phyloP scores from a whole-genome alignment of 1,139 yeast genomes.

The Lodderomyces pseudojiufengensis region DNA sequence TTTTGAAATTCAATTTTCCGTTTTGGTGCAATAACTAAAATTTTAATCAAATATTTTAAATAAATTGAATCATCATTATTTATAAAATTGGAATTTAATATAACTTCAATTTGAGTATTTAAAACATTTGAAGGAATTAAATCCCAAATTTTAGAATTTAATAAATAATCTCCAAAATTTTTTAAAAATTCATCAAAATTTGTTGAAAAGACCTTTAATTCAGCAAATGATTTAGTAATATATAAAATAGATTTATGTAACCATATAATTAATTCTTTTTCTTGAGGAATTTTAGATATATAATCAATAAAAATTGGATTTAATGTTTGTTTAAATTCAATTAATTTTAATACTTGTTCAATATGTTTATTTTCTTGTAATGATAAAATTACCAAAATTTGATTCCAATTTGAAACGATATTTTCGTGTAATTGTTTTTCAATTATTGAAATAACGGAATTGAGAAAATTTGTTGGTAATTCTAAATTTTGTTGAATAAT shows the following conservation, averaged over 20 bases:
- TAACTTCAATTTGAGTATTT: conserved; percentile 67
- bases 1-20: conserved; percentile 45
- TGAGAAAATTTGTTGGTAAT: conserved; percentile 8
- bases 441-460: conserved; percentile 8
- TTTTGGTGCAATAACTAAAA: conserved; percentile 33
- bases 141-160: conserved; percentile 32
- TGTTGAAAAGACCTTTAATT: conserved; percentile 30
- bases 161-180: conserved; percentile 17
- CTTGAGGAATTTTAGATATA: conserved; percentile 8
- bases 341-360: conserved; percentile 6
- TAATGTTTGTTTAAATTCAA: conserved; percentile 21
- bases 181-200: conserved; percentile 29
- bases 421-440: conserved; percentile 5
- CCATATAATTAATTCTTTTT: conserved; percentile 27
- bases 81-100: conserved; percentile 50
- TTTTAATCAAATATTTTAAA: conserved; percentile 39
- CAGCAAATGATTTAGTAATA: conserved; percentile 63
- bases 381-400: conserved; percentile 11
- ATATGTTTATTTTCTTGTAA: background rate
- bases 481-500: conserved; percentile 10
- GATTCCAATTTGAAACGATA: conserved; percentile 12
- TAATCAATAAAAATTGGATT: conserved; percentile 24
- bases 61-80: conserved; percentile 21
- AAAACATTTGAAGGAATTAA: conserved; percentile 46
- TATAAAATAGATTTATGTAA: conserved; percentile 50